Evolutionary conservation across 179 eudicot genomes (phyloP).

Genomic region (Patellifolia procumbens): DNA sequence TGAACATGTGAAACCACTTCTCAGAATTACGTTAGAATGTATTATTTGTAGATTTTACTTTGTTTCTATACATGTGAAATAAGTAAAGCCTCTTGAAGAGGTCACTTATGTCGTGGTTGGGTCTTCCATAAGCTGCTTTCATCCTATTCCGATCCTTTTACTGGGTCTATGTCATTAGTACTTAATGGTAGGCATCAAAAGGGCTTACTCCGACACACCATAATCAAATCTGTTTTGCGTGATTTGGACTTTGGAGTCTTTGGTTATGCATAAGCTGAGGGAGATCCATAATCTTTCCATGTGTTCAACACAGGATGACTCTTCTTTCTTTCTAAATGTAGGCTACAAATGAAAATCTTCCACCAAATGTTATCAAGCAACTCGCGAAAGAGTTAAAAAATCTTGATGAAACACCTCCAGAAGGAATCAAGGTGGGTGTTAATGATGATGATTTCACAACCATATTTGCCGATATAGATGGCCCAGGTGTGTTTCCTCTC

Average conservation of each 20-base stretch:
- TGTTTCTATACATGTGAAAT: neutral
- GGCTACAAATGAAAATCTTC: conserved; percentile 99
- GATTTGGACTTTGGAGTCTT: neutral
- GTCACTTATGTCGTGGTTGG: neutral
- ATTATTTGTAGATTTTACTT: neutral
- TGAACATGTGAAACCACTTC: no score
- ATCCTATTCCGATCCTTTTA: neutral
- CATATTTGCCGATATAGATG: conserved; percentile 91
- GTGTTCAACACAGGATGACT: neutral
- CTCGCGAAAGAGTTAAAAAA: conserved; percentile 95
- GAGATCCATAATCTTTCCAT: neutral
- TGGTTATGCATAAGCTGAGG: neutral
- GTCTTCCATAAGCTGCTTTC: neutral
- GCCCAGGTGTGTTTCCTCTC: conserved; percentile 61
- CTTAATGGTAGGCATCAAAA: no score
- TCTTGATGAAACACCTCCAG: conserved; percentile 97
- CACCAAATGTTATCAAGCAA: conserved; percentile 91
- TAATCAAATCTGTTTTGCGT: no score
- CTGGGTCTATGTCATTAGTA: no score
- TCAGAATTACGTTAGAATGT: no score
- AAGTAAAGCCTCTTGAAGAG: neutral
- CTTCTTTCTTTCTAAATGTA: conserved; percentile 24
- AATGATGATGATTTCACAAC: conserved; percentile 91
- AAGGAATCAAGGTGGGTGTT: conserved; percentile 90
- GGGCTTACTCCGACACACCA: no score